Base-by-base conservation (phyloP, 2,329 filamentous ascomycete species). In the Fusarium vanettenii region DNA sequence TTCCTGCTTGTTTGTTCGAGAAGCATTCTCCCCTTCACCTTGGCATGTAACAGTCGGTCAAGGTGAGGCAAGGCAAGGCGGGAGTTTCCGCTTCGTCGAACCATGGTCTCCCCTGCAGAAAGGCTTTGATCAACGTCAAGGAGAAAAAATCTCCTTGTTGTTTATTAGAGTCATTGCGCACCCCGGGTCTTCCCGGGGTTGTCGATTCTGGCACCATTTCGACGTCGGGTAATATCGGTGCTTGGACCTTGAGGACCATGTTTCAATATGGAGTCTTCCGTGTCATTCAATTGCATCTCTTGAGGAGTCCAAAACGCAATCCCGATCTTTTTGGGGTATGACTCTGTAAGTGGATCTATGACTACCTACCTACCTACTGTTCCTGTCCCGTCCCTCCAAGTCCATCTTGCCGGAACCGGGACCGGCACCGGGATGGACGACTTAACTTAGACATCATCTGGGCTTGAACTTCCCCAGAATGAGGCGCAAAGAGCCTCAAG, bases 391-490 rank as follows among this genome's bases (percentile, higher is more conserved):
- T 50, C 45, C 48, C 45, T 50, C 45, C 22, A 50, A 50, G 45
- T 50, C 25, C 25, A 52, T 31, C 48, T 31, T 48, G 18, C 48
- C 48, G 48, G 48, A n/a, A 31, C 48, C 48, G 48, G 48, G 10
- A 31, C 48, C 48, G 48, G 48, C 18, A 52, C 48, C 48, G 48
- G 48, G 48, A 52, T 52, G 48, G 43, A 48, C 39, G 11, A 45
- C 41, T 22, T 16, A 25, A 16, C 20, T 16, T 7, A 6, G 25
- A 14, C 45, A 50, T 50, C 48, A 52, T 52, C 48, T 59, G 31
- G 52, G n/a, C 52, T 63, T 72, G 68, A 74, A 60, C 48, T 72
- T 75, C 69, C 72, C 72, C 72, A 75, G 72, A 73, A 71, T 70
- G 55, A 75, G 72, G 48, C 64, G 55, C 11, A 50, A 29, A 64